These are phyloP conservation scores for Zalerion maritima DNA, from an alignment of 495 filamentous ascomycete genomes.

Conservation along the genomic window DNA sequence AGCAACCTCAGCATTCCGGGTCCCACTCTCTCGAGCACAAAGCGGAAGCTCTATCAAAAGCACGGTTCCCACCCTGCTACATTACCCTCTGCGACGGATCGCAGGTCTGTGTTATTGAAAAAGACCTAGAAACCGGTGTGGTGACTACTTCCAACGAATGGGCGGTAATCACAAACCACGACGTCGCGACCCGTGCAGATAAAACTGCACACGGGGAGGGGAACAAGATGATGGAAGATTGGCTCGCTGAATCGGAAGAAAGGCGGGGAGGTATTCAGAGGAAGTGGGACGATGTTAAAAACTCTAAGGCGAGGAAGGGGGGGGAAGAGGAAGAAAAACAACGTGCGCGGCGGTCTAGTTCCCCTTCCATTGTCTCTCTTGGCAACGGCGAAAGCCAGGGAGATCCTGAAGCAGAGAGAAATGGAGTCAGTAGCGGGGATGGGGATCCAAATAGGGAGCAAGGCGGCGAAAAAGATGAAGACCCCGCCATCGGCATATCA, in stretches of 20 bases:
- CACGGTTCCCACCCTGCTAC: conserved; percentile 41
- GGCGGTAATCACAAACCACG: conserved; percentile 43
- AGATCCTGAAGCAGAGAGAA: no score
- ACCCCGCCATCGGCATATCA: no score
- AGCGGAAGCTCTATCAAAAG: conserved; percentile 15
- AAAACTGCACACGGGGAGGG: conserved; percentile 8
- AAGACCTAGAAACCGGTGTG: conserved; percentile 34
- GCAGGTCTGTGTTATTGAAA: conserved; percentile 36
- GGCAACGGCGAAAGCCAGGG: no score
- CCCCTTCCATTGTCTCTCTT: no score
- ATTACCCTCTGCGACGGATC: conserved; percentile 38
- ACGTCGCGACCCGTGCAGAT: conserved; percentile 13
- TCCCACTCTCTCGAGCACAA: conserved; percentile 16
- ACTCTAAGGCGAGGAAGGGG: conserved; percentile 7
- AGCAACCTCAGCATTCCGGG: not conserved
- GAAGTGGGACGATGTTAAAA: conserved; percentile 23
- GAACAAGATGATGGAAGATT: conserved; percentile 16
- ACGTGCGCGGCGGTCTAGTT: no score
- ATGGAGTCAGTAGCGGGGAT: no score
- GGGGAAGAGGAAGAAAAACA: not conserved
- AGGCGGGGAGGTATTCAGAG: conserved; percentile 23
- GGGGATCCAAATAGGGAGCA: not conserved
- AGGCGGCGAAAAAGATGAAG: conserved; percentile 1
- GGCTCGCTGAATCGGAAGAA: conserved; percentile 28
- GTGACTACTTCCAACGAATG: conserved; percentile 29